Evolutionary conservation across 2,329 filamentous ascomycete genomes (phyloP).

Genomic region (Talaromyces sp.): DNA sequence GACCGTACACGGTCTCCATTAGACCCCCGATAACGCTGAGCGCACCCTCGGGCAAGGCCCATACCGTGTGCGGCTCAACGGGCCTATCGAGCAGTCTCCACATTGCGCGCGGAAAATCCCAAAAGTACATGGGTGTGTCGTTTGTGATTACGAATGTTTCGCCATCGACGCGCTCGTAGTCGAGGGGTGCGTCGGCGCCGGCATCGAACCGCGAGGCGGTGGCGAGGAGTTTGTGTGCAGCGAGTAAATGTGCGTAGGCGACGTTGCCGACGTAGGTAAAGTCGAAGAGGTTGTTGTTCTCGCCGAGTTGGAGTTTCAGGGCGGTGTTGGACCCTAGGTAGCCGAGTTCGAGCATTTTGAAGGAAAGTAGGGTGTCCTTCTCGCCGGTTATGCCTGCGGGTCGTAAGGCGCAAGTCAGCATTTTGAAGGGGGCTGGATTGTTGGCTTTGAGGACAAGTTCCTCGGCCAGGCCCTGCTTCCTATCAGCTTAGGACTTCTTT

Average conservation of each 20-base stretch:
- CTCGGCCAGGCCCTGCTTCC: slow-evolving; percentile 68
- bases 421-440: slow-evolving; percentile 49
- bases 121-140: slow-evolving; percentile 82
- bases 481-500: background rate
- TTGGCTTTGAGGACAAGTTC: slow-evolving; percentile 73
- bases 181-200: slow-evolving; percentile 58
- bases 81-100: slow-evolving; percentile 57
- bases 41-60: slow-evolving; percentile 39
- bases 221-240: slow-evolving; percentile 66
- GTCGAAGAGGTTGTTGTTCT: slow-evolving; percentile 67
- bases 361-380: slow-evolving; percentile 73
- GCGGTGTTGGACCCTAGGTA: slow-evolving; percentile 55
- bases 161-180: slow-evolving; percentile 72
- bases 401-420: slow-evolving; percentile 77
- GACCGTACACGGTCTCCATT: slow-evolving; percentile 40
- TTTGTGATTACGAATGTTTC: slow-evolving; percentile 91
- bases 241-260: slow-evolving; percentile 77
- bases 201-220: slow-evolving; percentile 47
- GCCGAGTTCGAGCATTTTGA: slow-evolving; percentile 69
- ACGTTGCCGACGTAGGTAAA: slow-evolving; percentile 68
- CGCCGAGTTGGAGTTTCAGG: slow-evolving; percentile 75
- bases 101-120: slow-evolving; percentile 77
- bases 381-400: slow-evolving; percentile 89
- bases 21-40: slow-evolving; percentile 40
- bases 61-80: slow-evolving; percentile 42